phyloP scores from a whole-genome alignment of 345 rosid species.

The Linum lewisii region DNA sequence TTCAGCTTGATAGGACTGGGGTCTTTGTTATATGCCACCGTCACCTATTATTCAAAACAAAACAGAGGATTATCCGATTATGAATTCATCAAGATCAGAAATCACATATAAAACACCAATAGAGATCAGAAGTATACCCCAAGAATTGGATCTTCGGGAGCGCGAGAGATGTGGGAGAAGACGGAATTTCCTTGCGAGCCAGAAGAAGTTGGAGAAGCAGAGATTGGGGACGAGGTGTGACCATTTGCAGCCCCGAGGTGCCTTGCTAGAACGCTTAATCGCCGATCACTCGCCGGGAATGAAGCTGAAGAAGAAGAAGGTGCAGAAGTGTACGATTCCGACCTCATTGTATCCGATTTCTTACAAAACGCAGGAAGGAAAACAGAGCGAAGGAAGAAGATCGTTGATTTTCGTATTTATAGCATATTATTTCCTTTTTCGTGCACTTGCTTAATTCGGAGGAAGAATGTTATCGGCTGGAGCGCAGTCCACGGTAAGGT shows the following conservation, averaged over 20 bases:
- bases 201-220: constrained; percentile 19
- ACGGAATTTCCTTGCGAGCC: constrained; percentile 5
- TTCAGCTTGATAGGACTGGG: constrained; percentile 84
- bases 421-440: too few relatives aligned
- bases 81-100: not conserved
- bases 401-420: too few relatives aligned
- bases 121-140: constrained; percentile 11
- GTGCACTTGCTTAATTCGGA: too few relatives aligned
- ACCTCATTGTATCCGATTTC: not conserved
- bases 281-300: constrained; percentile 17
- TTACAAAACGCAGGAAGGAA: too few relatives aligned
- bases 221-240: not conserved
- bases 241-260: constrained; percentile 9
- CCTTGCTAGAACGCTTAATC: constrained; percentile 13
- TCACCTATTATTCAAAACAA: constrained; percentile 39
- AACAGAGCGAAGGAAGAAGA: too few relatives aligned
- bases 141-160: constrained; percentile 26
- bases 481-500: too few relatives aligned
- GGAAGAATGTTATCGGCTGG: too few relatives aligned
- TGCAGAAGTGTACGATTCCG: not conserved
- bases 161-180: constrained; percentile 20
- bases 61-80: not conserved
- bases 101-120: not conserved
- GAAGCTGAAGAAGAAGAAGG: not conserved
- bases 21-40: constrained; percentile 87